Conservation (phyloP, 73 alveolate species). For the Symbiodinium natans region DNA sequence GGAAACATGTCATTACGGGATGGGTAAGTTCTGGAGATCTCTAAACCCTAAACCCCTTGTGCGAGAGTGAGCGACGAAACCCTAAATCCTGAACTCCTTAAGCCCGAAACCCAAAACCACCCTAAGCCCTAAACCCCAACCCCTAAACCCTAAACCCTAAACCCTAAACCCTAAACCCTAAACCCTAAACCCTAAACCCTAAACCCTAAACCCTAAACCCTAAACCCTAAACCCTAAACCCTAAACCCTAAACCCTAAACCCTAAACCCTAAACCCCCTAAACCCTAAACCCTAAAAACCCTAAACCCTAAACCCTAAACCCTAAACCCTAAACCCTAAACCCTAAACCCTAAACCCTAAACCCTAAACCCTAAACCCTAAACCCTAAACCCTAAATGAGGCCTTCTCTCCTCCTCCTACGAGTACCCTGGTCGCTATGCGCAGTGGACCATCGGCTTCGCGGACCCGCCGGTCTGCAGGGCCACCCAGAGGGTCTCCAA, state of each 20-base stretch:
- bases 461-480: constrained; percentile 50
- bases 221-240: neutral
- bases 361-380: neutral
- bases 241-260: neutral
- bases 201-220: neutral
- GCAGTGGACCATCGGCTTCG: constrained; percentile 43
- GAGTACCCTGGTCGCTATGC: constrained; percentile 59
- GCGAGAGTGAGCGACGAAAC: no score
- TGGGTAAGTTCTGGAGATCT: no score
- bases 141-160: neutral
- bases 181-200: neutral
- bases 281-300: neutral
- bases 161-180: neutral
- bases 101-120: no score
- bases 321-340: neutral
- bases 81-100: no score
- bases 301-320: neutral
- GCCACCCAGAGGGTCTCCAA: neutral
- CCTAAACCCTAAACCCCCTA: neutral
- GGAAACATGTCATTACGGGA: no score
- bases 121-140: neutral
- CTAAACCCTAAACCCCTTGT: no score
- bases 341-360: neutral
- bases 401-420: constrained; percentile 67
- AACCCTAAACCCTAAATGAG: neutral